A percentile compares a stretch with the other conserved stretches of the same genome.
Evolutionary conservation across 345 rosid genomes (phyloP).

Genomic region (Barbarea vulgaris): DNA sequence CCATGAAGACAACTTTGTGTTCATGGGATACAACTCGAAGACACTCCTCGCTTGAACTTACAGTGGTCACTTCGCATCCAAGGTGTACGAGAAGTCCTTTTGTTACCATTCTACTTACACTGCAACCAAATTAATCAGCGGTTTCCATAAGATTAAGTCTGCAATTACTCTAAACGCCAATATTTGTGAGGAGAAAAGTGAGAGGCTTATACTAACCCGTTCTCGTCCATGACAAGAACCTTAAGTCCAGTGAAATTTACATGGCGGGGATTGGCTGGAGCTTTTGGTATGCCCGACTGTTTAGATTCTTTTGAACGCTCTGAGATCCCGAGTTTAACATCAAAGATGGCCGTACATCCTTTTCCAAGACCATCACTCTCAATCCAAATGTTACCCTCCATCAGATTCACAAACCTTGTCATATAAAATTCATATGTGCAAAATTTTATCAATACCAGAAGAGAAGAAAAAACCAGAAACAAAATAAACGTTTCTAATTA

Average conservation of each 20-base stretch:
- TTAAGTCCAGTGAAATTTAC: slow-evolving; percentile 78
- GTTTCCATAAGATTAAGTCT: neutral
- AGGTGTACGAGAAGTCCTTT: slow-evolving; percentile 81
- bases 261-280: slow-evolving; percentile 52
- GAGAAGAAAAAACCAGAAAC: neutral
- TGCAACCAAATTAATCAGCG: slow-evolving; percentile 37
- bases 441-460: slow-evolving; percentile 17
- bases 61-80: slow-evolving; percentile 86
- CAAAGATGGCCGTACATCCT: slow-evolving; percentile 85
- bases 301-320: slow-evolving; percentile 58
- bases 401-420: slow-evolving; percentile 90
- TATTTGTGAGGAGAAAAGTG: slow-evolving; percentile 7
- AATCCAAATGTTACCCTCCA: slow-evolving; percentile 97
- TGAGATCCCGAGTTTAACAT: slow-evolving; percentile 75
- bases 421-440: slow-evolving; percentile 15
- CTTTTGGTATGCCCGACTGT: slow-evolving; percentile 45
- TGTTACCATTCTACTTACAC: slow-evolving; percentile 86
- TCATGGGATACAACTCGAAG: slow-evolving; percentile 61
- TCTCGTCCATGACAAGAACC: slow-evolving; percentile 93
- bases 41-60: slow-evolving; percentile 74
- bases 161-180: neutral
- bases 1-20: slow-evolving; percentile 87
- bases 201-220: slow-evolving; percentile 58
- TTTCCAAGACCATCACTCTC: slow-evolving; percentile 96
- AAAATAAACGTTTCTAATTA: neutral